phyloP scores from a whole-genome alignment of 768 basidiomycete genomes.

The Floccularia luteovirens region DNA sequence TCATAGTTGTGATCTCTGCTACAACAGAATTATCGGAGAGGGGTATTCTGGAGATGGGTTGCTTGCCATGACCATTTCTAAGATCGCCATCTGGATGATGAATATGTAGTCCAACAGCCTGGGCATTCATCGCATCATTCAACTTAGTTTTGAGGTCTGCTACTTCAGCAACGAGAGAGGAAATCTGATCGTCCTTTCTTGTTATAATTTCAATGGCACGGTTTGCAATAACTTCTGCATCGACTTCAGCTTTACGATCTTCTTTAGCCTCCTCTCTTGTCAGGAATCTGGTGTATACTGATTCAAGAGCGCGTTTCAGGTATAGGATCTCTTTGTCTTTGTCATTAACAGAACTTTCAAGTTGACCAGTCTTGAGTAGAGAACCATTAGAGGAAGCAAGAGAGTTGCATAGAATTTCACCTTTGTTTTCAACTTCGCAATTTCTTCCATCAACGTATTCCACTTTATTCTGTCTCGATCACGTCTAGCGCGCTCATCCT shows the following conservation, averaged over 20 bases:
- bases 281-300: constrained; percentile 76
- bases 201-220: constrained; percentile 62
- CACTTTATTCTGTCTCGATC: constrained; percentile 73
- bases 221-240: constrained; percentile 63
- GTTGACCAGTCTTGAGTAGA: constrained; percentile 39
- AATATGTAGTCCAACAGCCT: too few relatives aligned
- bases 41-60: too few relatives aligned
- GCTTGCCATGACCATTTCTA: too few relatives aligned
- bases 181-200: constrained; percentile 62
- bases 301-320: constrained; percentile 81
- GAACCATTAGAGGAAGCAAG: constrained; percentile 4
- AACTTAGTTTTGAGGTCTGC: constrained; percentile 42
- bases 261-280: constrained; percentile 45
- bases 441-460: constrained; percentile 68
- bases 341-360: constrained; percentile 34
- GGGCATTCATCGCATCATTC: constrained; percentile 38
- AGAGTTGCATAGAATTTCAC: constrained; percentile 25
- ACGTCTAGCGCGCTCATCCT: constrained; percentile 71
- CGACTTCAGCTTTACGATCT: constrained; percentile 42
- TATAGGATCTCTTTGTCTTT: constrained; percentile 73
- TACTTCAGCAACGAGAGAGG: constrained; percentile 40
- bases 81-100: too few relatives aligned
- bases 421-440: constrained; percentile 61
- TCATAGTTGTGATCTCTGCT: too few relatives aligned
- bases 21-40: too few relatives aligned